These are phyloP conservation scores for Phalaenopsis hybrid DNA, from an alignment of 116 monocot genomes.

Conservation along the genomic window DNA sequence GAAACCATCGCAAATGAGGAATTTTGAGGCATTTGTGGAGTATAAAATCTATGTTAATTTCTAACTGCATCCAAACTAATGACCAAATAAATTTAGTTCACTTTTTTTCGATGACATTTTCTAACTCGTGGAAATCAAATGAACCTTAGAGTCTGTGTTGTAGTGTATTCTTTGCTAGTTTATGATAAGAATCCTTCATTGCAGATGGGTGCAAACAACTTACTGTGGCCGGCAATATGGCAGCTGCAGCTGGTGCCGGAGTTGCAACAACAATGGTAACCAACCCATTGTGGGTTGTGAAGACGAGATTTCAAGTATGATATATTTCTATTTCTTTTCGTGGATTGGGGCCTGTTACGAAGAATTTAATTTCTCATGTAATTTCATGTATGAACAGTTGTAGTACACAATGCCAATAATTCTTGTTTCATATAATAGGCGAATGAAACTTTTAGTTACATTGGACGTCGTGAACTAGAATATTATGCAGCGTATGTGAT, in stretches of 20 bases:
- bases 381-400: neutral
- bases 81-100: neutral
- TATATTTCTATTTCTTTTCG: neutral
- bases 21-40: neutral
- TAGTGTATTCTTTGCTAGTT: neutral
- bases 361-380: neutral
- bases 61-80: neutral
- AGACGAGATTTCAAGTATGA: conserved; percentile 86
- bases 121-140: too few species aligned
- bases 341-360: neutral
- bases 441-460: neutral
- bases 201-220: conserved; percentile 62
- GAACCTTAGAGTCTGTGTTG: neutral
- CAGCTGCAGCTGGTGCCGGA: conserved; percentile 91
- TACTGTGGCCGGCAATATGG: conserved; percentile 63
- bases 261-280: conserved; percentile 82
- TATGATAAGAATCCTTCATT: neutral
- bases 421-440: neutral
- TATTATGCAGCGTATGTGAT: neutral
- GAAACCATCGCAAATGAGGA: neutral
- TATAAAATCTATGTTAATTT: neutral
- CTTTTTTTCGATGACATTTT: too few species aligned
- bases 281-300: conserved; percentile 96
- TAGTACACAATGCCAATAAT: neutral
- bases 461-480: neutral